phyloP scores from a whole-genome alignment of 805 yeast genomes.

The Wickerhamiella musiphila region DNA sequence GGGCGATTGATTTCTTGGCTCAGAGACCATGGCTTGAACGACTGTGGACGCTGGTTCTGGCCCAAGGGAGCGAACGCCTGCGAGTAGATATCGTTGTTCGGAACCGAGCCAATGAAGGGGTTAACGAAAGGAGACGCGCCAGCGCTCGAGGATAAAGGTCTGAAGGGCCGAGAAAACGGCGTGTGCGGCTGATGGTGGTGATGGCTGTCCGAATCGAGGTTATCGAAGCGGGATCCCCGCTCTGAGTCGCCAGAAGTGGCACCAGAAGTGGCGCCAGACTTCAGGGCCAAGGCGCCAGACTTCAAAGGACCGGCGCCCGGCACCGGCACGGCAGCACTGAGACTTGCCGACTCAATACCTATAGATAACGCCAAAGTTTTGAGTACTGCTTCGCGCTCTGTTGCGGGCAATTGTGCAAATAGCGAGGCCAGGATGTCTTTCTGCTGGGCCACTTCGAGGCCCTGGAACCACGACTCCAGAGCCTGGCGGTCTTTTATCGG shows the following conservation, averaged over 20 bases:
- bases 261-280: not conserved
- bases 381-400: too few relatives aligned
- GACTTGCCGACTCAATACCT: too few relatives aligned
- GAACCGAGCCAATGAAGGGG: conserved; percentile 4
- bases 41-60: conserved; percentile 8
- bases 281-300: not conserved
- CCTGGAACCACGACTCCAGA: conserved; percentile 26
- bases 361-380: too few relatives aligned
- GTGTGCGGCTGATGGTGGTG: conserved; percentile 1
- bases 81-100: conserved; percentile 11
- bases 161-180: not conserved
- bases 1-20: conserved; percentile 16
- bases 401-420: conserved; percentile 2
- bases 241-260: not conserved
- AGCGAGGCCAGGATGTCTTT: conserved; percentile 24
- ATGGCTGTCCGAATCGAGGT: too few relatives aligned
- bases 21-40: conserved; percentile 15
- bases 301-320: not conserved
- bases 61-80: conserved; percentile 13
- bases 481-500: conserved; percentile 21
- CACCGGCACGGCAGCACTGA: too few relatives aligned
- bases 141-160: conserved; percentile 1
- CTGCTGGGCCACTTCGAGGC: conserved; percentile 23
- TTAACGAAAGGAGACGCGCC: conserved; percentile 6
- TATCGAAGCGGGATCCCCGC: too few relatives aligned